Evolutionary conservation across 148 eudicot species (phyloP), one percentile per base, ranked within the genome.

Genomic region (Fagopyrum esculentum): DNA sequence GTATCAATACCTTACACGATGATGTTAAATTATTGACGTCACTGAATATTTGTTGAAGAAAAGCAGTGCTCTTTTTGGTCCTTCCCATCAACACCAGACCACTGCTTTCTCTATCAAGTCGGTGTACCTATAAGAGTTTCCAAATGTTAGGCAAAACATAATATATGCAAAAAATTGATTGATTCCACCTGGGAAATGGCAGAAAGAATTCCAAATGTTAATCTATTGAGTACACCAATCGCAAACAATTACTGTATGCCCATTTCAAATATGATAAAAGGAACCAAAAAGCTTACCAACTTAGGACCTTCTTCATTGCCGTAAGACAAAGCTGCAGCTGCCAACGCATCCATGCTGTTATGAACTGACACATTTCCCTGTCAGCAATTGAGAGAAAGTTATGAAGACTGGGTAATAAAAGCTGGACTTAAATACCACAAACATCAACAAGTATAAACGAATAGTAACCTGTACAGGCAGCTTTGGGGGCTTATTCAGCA

Each of bases 261-360:
- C n/a, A 73, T 30, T 55, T 43, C 22, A 73, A 73, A 43, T 11
- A 13, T n/a, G 30, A 45, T 19, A 52, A 35, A 19, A 66, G 15
- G n/a, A 56, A 56, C 55, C 26, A 26, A 46, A 49, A 74, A 71
- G 40, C 85, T 83, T 83, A 93, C 98, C 90, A 94, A 79, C 79
- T 85, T 89, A 69, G 98, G 98, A 78, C 97, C 93, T 81, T 94
- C 98, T 47, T 90, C 89, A 47, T 87, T 87, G 66, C 86, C 96
- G 69, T 87, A 94, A 9, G 96, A 84, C 78, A 91, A 82, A 17
- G 98, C 97, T 70, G 97, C 97, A 77, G 97, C 96, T 69, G 97
- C 98, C 84, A 94, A 85, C 60, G 93, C 98, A 86, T 94, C 98
- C 97, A 94, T 90, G 87, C 97, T 90, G 78, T 94, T 90, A 80